A percentile compares a stretch with the other conserved stretches of the same genome.
phyloP scores from a whole-genome alignment of 768 basidiomycete genomes.

The Suillus tomentosus region DNA sequence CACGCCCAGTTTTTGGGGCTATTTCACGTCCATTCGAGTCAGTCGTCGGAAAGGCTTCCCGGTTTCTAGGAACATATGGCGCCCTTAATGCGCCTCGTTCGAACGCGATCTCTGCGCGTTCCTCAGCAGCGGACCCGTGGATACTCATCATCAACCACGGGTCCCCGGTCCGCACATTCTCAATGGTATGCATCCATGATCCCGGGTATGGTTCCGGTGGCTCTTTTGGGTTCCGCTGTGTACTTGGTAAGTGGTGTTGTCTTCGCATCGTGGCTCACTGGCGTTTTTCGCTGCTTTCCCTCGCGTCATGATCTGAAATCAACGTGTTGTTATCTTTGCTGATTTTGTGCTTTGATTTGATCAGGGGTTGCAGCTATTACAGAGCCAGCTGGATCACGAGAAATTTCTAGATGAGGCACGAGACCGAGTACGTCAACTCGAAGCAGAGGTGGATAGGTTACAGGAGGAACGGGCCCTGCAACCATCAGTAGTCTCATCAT shows the following conservation, averaged over 20 bases:
- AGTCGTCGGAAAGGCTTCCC: neutral
- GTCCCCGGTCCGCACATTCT: slow-evolving; percentile 51
- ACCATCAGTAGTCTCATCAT: slow-evolving; percentile 1
- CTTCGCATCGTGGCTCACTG: slow-evolving; percentile 10
- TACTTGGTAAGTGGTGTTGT: slow-evolving; percentile 57
- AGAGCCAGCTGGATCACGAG: slow-evolving; percentile 67
- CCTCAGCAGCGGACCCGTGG: neutral
- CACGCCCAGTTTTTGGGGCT: neutral
- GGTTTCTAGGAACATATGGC: slow-evolving; percentile 3
- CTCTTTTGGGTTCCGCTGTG: slow-evolving; percentile 75
- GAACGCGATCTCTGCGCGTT: neutral
- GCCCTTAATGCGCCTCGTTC: slow-evolving; percentile 1
- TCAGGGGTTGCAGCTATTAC: slow-evolving; percentile 68
- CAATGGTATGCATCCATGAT: slow-evolving; percentile 69
- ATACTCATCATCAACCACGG: slow-evolving; percentile 3
- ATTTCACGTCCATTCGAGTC: neutral
- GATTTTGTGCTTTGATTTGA: slow-evolving; percentile 13
- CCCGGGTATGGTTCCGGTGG: slow-evolving; percentile 79
- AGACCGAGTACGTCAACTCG: slow-evolving; percentile 52
- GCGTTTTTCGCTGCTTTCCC: slow-evolving; percentile 5
- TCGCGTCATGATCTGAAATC: slow-evolving; percentile 9
- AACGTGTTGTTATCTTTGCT: slow-evolving; percentile 14
- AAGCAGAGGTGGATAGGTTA: slow-evolving; percentile 54
- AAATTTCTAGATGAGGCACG: slow-evolving; percentile 67
- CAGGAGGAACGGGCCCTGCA: slow-evolving; percentile 20